A percentile compares a stretch with the other conserved stretches of the same genome.
These are phyloP conservation scores for Synchytrium microbalum DNA, from an alignment of 371 early-diverging fungal species.

Conservation along the genomic window DNA sequence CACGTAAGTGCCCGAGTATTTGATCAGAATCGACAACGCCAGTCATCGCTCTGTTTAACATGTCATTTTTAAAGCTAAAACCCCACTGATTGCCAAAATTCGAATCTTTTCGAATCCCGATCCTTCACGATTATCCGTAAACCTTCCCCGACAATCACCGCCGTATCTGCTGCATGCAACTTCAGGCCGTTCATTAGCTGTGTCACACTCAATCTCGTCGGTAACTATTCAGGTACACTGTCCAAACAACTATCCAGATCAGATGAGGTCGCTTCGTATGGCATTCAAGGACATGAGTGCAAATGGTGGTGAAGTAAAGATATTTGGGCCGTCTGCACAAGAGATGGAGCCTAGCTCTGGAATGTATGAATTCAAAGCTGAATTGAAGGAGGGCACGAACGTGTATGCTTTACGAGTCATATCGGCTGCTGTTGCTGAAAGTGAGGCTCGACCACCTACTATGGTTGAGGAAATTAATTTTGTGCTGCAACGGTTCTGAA, in stretches of 20 bases:
- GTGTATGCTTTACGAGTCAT: neutral
- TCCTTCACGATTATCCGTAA: neutral
- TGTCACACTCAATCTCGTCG: neutral
- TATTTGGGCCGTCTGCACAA: neutral
- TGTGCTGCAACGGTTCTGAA: neutral
- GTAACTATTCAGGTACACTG: neutral
- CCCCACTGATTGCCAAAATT: neutral
- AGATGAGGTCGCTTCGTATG: neutral
- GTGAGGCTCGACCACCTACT: neutral
- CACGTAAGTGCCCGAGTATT: neutral
- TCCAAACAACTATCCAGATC: neutral
- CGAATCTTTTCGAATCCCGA: neutral
- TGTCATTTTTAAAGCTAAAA: neutral
- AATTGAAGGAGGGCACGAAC: neutral
- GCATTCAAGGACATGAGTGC: neutral
- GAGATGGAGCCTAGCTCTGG: neutral
- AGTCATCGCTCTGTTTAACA: too few relatives aligned
- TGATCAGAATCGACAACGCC: too few relatives aligned
- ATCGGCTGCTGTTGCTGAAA: neutral
- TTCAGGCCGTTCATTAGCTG: neutral
- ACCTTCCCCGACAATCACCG: neutral
- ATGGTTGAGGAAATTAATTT: neutral
- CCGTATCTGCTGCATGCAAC: neutral
- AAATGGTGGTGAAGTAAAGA: neutral
- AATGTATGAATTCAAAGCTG: neutral